These are phyloP conservation scores for Agarophyton chilense DNA, from an alignment of 23 red algal species.

Conservation along the genomic window DNA sequence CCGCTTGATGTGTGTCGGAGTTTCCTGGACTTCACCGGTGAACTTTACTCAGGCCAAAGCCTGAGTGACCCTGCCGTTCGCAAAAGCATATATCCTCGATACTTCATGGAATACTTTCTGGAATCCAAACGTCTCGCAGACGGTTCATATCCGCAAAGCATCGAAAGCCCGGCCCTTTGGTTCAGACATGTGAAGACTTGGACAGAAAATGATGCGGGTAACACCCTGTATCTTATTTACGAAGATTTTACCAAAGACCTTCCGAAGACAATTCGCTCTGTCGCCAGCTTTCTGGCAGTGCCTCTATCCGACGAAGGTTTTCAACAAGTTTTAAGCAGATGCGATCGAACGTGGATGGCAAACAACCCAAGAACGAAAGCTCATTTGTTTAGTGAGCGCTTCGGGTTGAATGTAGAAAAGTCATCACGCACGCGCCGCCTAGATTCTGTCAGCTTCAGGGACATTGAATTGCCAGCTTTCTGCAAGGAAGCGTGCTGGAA, in stretches of 20 bases:
- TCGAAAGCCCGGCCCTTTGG: neutral
- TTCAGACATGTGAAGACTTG: constrained; percentile 4
- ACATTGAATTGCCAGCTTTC: neutral
- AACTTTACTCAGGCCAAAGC: neutral
- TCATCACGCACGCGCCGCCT: neutral
- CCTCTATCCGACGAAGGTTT: neutral
- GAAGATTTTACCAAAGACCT: constrained; percentile 54
- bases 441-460: neutral
- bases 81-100: neutral
- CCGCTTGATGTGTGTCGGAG: constrained; percentile 11
- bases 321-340: constrained; percentile 7
- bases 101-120: neutral
- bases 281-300: constrained; percentile 27
- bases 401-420: neutral
- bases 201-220: constrained; percentile 1
- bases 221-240: constrained; percentile 31
- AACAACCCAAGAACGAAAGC: neutral
- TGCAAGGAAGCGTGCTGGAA: constrained; percentile 5
- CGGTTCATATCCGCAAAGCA: neutral
- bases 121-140: neutral
- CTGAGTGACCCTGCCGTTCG: neutral
- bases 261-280: neutral
- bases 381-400: neutral
- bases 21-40: constrained; percentile 16
- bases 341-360: constrained; percentile 47